Percentiles rank a stretch among this genome's conserved stretches.
These are phyloP conservation scores for Phlyctochytrium arcticum DNA, from an alignment of 192 early-diverging fungal genomes.

Conservation along the genomic window DNA sequence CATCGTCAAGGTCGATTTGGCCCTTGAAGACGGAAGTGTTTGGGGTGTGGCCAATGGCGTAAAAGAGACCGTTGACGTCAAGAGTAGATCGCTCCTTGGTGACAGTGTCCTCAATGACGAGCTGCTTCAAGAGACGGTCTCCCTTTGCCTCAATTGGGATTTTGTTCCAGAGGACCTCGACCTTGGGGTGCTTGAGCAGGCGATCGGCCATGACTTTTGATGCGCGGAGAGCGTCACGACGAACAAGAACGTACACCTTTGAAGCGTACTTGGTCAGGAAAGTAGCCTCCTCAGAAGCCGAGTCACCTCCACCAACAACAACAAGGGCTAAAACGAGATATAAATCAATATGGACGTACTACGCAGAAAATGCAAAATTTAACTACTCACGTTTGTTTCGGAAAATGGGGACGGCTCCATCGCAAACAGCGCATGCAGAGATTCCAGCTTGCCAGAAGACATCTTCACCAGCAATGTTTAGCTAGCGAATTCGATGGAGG, in stretches of 20 bases:
- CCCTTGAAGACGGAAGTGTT: conserved; percentile 61
- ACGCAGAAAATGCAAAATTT: background rate
- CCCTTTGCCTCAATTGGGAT: conserved; percentile 83
- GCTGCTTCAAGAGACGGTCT: conserved; percentile 67
- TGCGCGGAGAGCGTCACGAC: conserved; percentile 93
- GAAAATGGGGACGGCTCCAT: conserved; percentile 97
- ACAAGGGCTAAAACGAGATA: conserved; percentile 52
- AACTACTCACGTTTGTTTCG: conserved; percentile 67
- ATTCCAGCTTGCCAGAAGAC: conserved; percentile 95
- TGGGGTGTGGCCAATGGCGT: conserved; percentile 95
- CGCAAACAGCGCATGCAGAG: conserved; percentile 98
- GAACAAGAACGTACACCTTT: conserved; percentile 90
- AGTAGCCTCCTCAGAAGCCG: conserved; percentile 81
- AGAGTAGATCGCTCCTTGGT: conserved; percentile 64
- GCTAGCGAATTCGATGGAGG: background rate
- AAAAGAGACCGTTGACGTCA: conserved; percentile 88
- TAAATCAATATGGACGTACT: background rate
- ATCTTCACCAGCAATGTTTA: conserved; percentile 15
- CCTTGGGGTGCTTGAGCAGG: conserved; percentile 78
- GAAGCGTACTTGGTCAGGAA: conserved; percentile 96
- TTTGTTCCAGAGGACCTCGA: conserved; percentile 89
- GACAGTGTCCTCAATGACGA: conserved; percentile 75
- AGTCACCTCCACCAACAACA: conserved; percentile 82
- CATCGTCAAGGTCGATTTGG: conserved; percentile 78
- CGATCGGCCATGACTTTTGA: conserved; percentile 97